Evolutionary conservation across 2,329 filamentous ascomycete species (phyloP).

Genomic region (Aspergillus japonicus): DNA sequence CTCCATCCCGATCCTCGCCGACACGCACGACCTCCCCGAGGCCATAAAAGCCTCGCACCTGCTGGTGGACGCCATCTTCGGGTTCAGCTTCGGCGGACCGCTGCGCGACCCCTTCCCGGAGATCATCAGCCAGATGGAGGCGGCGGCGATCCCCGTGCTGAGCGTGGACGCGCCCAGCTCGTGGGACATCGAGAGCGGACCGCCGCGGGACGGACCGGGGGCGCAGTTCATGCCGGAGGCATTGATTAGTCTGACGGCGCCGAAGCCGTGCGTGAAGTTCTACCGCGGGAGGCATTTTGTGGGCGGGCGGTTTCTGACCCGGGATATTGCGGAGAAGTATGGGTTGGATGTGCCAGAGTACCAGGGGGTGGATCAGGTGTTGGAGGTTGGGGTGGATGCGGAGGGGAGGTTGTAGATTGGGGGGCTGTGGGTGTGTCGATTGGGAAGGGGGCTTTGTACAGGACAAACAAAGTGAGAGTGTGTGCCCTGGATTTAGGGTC

Average conservation of each 20-base stretch:
- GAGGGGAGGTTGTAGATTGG: conserved; percentile 34
- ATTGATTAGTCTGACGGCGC: conserved; percentile 85
- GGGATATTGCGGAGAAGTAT: conserved; percentile 79
- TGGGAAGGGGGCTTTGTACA: too few relatives aligned
- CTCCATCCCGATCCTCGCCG: conserved; percentile 67
- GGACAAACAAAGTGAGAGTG: too few relatives aligned
- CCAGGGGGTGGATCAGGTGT: conserved; percentile 81
- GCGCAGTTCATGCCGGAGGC: conserved; percentile 76
- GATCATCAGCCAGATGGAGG: conserved; percentile 74
- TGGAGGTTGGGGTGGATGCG: conserved; percentile 62
- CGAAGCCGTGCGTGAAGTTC: conserved; percentile 81
- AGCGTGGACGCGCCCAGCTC: conserved; percentile 91
- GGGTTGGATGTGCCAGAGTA: conserved; percentile 79
- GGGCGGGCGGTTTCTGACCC: conserved; percentile 83
- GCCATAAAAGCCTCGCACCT: conserved; percentile 71
- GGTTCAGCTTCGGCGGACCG: conserved; percentile 89
- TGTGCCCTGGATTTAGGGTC: too few relatives aligned
- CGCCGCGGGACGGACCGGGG: conserved; percentile 73
- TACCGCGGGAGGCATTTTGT: conserved; percentile 90
- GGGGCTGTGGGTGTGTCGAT: too few relatives aligned
- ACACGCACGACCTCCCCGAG: conserved; percentile 72
- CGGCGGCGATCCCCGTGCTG: conserved; percentile 72
- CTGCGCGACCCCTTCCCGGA: conserved; percentile 87
- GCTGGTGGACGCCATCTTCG: conserved; percentile 90
- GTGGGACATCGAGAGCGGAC: conserved; percentile 88